Base-by-base conservation (phyloP, 2,329 filamentous ascomycete species). In the Triangularia setosa region DNA sequence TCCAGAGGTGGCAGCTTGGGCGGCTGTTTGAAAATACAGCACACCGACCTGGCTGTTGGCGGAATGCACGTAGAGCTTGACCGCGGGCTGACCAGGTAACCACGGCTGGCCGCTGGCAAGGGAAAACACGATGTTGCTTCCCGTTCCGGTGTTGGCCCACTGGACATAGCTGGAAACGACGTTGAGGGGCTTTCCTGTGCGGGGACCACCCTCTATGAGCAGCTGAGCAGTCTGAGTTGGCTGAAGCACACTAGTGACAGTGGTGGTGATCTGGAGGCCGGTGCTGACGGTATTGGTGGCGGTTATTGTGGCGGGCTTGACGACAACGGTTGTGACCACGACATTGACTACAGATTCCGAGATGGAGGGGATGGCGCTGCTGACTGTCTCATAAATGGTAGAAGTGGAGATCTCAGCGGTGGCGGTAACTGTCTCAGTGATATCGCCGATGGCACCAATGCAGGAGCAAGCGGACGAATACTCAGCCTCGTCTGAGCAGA, bases 381-480 rank as follows among this genome's bases (percentile, higher is more conserved):
- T 60, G 24, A 60, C 35, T 12, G 58, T 60, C 27, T 52, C 24
- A 40, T 52, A 53, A 1, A 53, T 33, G 24, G 21, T 33, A 25
- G 58, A 60, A 40, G 58, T 60, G n/a, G 58, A 60, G 8, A 25
- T 28, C 14, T 35, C 23, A 18, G 58, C 58, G 1, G 35, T 16
- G 33, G 35, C 58, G 12, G 58, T 60, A 8, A 60, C 24, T 6
- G 58, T 60, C 58, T 52, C 11, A 4, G 58, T 53, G 58, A 44
- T 7, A 11, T 30, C 35, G 27, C 52, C 11, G 3, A 60, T 40
- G 24, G 58, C 58, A 3, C 23, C n/a, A 40, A 60, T 60, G 40
- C 58, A 60, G 18, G 58, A 60, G 40, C 58, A 60, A 18, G 58
- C 58, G 12, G 58, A 60, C 4, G 58, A 60, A 24, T 60, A 60